Percentiles rank a stretch among this genome's conserved stretches.
These are phyloP conservation scores for Diaporthe citriasiana DNA, from an alignment of 2,329 filamentous ascomycete genomes.

Conservation along the genomic window DNA sequence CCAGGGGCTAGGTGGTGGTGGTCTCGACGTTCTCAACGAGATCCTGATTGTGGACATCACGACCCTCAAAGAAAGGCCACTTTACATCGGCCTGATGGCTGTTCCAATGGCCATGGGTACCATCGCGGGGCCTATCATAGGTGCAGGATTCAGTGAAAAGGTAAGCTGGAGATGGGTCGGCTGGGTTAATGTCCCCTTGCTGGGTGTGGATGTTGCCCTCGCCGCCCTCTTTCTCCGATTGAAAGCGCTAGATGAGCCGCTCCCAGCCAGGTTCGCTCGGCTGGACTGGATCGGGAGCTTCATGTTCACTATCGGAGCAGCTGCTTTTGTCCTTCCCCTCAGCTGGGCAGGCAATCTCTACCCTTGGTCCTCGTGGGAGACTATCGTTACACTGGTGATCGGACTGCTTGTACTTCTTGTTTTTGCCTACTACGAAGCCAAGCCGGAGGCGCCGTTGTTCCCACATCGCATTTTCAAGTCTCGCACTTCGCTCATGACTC, in stretches of 20 bases:
- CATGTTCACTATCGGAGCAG: slow-evolving; percentile 46
- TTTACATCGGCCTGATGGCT: slow-evolving; percentile 47
- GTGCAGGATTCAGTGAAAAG: slow-evolving; percentile 48
- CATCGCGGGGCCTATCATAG: slow-evolving; percentile 50
- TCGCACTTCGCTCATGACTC: slow-evolving; percentile 45
- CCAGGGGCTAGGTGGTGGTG: slow-evolving; percentile 51
- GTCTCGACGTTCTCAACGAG: slow-evolving; percentile 50
- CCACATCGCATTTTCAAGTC: slow-evolving; percentile 51
- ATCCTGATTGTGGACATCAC: slow-evolving; percentile 54
- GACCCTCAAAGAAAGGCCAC: slow-evolving; percentile 49
- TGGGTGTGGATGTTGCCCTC: slow-evolving; percentile 44
- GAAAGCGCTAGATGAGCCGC: slow-evolving; percentile 39
- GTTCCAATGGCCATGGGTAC: slow-evolving; percentile 49
- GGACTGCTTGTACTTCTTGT: slow-evolving; percentile 47
- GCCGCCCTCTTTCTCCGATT: slow-evolving; percentile 45
- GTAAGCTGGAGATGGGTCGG: slow-evolving; percentile 51
- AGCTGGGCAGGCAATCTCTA: slow-evolving; percentile 54
- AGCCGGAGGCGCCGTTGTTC: slow-evolving; percentile 49
- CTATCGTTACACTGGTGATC: slow-evolving; percentile 51
- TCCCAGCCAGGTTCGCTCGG: slow-evolving; percentile 42
- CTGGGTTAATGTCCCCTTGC: slow-evolving; percentile 50
- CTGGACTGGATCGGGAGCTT: slow-evolving; percentile 50
- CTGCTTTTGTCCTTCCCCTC: slow-evolving; percentile 49
- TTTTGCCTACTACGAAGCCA: slow-evolving; percentile 51
- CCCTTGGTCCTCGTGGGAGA: slow-evolving; percentile 52